These are phyloP conservation scores for Asparagopsis taxiformis DNA, from an alignment of 31 red algal species.

Conservation along the genomic window DNA sequence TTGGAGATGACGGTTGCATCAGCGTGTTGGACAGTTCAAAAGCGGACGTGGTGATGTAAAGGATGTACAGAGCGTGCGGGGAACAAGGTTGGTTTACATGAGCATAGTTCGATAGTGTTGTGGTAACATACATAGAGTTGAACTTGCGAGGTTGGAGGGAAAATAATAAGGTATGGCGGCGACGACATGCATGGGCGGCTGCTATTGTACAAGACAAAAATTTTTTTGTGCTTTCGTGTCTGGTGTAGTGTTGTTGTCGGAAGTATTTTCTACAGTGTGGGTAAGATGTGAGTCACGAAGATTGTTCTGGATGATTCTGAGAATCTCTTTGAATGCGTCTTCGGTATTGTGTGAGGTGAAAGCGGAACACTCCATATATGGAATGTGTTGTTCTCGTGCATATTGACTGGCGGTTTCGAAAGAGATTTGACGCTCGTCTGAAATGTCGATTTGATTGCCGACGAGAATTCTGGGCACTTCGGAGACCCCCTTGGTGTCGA, in stretches of 20 bases:
- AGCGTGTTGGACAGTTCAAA: conserved; percentile 7
- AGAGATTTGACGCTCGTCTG: conserved; percentile 51
- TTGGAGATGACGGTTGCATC: conserved; percentile 34
- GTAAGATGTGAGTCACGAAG: conserved; percentile 23
- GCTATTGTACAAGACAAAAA: conserved; percentile 14
- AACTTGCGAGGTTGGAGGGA: no score
- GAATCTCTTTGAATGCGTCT: conserved; percentile 59
- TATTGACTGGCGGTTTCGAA: conserved; percentile 18
- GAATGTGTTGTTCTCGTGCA: conserved; percentile 56
- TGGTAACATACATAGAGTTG: no score
- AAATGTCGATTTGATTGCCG: conserved; percentile 86
- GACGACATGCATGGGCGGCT: no score
- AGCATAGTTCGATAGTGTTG: no score
- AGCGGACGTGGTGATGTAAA: not conserved
- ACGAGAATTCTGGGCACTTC: conserved; percentile 86
- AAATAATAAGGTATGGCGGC: no score
- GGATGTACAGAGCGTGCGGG: not conserved
- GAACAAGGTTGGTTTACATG: not conserved
- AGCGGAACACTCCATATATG: conserved; percentile 87
- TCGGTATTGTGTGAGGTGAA: conserved; percentile 61
- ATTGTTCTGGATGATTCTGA: conserved; percentile 70
- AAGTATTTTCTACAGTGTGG: not conserved
- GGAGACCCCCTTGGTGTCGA: conserved; percentile 19
- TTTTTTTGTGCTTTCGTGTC: not conserved
- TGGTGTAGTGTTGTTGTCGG: not conserved